Evolutionary conservation across 1,284 basidiomycete genomes (phyloP).

Genomic region (Laetiporus sulphureus): DNA sequence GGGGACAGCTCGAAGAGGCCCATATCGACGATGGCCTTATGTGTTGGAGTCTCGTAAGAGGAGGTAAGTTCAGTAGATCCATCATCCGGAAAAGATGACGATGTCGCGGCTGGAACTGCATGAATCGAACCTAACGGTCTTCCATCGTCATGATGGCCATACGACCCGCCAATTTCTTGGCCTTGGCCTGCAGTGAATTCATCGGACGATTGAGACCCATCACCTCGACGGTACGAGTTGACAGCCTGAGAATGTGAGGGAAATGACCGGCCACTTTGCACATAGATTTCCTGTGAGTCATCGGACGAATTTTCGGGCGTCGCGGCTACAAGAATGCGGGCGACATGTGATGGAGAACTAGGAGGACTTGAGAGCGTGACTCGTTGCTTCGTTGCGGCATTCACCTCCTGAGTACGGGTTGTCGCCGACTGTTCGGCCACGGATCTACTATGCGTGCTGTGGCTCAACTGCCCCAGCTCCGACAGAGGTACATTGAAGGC

Average conservation of each 20-base stretch:
- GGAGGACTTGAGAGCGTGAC: too few species aligned
- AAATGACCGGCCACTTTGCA: too few species aligned
- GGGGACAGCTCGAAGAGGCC: slow-evolving; percentile 4
- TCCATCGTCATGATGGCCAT: slow-evolving; percentile 1
- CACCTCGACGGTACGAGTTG: slow-evolving; percentile 18
- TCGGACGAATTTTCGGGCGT: slow-evolving; percentile 14
- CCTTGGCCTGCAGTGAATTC: slow-evolving; percentile 4
- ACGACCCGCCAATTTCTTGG: background rate
- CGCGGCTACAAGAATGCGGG: slow-evolving; percentile 12
- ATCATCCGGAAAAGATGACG: slow-evolving; percentile 7
- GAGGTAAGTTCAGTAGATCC: slow-evolving; percentile 15
- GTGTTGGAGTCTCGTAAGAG: slow-evolving; percentile 16
- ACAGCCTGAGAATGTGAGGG: background rate
- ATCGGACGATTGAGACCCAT: slow-evolving; percentile 8
- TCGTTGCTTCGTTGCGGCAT: too few species aligned
- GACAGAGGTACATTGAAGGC: slow-evolving; percentile 52
- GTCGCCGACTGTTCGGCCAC: too few species aligned
- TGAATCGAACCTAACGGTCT: background rate
- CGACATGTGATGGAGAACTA: slow-evolving; percentile 1
- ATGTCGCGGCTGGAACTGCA: background rate
- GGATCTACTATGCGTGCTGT: too few species aligned
- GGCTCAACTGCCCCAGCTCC: too few species aligned
- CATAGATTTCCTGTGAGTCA: slow-evolving; percentile 1
- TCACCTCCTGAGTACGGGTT: too few species aligned
- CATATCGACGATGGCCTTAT: slow-evolving; percentile 9